Evolutionary conservation across 2,329 filamentous ascomycete genomes (phyloP), one percentile per base, ranked within the genome.

Genomic region (Trichoderma sp.): DNA sequence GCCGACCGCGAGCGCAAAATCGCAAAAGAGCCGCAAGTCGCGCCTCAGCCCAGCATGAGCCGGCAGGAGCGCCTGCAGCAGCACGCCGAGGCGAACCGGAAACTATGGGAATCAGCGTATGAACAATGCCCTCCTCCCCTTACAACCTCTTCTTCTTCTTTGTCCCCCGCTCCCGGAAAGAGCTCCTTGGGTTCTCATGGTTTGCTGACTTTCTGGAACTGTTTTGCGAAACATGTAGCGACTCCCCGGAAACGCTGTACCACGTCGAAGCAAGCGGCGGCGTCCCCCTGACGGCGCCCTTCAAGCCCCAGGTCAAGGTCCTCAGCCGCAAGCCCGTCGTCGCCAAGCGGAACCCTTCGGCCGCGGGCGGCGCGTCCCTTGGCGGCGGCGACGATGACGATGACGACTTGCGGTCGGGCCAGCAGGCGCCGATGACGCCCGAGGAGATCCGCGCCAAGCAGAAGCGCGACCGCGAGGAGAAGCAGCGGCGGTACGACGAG

Each of bases 101-200:
- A 90, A 76, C 79, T 97, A 64, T 97, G 94, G 94, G 87, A 95
- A 73, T 89, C 92, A 73, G 94, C 93, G 90, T 95, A 86, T 64
- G 86, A 2, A 57, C 12, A 56, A 50, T 12, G 4, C 10, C 12
- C 9, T 12, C 4, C 3, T 34, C 2, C 26, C 44, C 30, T 19
- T 74, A 45, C 34, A 14, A 21, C 26, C 26, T 41, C 21, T 39
- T 45, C 17, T 60, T 62, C 24, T 12, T 26, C 26, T 41, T 24
- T 45, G 39, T 45, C 17, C 61, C 63, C 24, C 21, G 3, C 21
- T 24, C 21, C 19, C 7, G 28, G 28, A 30, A 30, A 30, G 7
- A 7, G 6, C 28, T 30, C 28, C 28, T 30, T 30, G 28, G 6
- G 6, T 7, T 2, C 7, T 30, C 7, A 30, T n/a, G 6, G n/a